These are phyloP conservation scores for Hypoxylon sp. DNA, from an alignment of 2,329 filamentous ascomycete genomes.

Conservation along the genomic window DNA sequence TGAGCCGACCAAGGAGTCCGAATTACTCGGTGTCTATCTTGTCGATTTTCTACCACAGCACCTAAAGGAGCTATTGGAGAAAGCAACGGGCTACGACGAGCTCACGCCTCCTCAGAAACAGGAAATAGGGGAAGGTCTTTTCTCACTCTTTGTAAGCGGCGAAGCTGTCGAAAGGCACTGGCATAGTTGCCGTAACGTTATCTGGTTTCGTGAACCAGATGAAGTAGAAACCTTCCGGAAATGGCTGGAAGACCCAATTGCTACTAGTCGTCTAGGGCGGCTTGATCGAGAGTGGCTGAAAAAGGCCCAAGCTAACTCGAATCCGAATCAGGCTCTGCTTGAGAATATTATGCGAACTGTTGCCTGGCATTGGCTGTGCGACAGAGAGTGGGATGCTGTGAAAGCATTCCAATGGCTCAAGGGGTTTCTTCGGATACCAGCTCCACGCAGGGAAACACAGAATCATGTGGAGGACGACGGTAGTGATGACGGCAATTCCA, in stretches of 20 bases:
- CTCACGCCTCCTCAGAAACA: conserved; percentile 26
- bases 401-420: conserved; percentile 22
- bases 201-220: not conserved
- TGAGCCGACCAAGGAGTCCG: conserved; percentile 5
- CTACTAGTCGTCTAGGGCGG: conserved; percentile 15
- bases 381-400: conserved; percentile 15
- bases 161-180: conserved; percentile 31
- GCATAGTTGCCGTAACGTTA: conserved; percentile 7
- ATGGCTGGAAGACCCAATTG: conserved; percentile 25
- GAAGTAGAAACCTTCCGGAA: conserved; percentile 19
- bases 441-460: not conserved
- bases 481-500: not conserved
- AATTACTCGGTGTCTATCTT: conserved; percentile 13
- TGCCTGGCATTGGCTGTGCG: conserved; percentile 23
- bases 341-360: conserved; percentile 20
- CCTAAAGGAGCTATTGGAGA: conserved; percentile 15
- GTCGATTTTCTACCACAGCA: conserved; percentile 24
- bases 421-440: conserved; percentile 7
- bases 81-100: conserved; percentile 21
- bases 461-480: not conserved
- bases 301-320: conserved; percentile 1
- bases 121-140: conserved; percentile 30
- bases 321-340: conserved; percentile 24
- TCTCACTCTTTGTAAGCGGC: conserved; percentile 20
- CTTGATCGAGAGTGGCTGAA: conserved; percentile 24